Percentiles rank a stretch among this genome's conserved stretches.
Conservation (phyloP, 768 basidiomycete species). For the Nevesoporus exiguus region DNA sequence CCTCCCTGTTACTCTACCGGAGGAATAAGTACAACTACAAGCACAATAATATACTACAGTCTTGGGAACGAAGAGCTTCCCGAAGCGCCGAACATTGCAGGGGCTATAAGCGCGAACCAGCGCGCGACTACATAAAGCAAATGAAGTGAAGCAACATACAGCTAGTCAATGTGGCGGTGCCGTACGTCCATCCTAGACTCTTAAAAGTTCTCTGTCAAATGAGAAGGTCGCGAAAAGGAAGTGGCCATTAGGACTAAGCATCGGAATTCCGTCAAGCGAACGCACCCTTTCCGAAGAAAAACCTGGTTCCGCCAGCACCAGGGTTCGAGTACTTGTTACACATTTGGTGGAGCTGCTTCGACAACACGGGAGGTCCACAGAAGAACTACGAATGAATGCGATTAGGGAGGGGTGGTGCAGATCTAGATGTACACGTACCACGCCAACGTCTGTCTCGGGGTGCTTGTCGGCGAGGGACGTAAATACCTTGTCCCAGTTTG, state of each 20-base stretch:
- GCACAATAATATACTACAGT: too few species aligned
- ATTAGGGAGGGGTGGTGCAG: neutral
- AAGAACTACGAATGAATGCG: constrained; percentile 51
- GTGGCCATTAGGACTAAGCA: constrained; percentile 1
- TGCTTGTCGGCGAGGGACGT: constrained; percentile 75
- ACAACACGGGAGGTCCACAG: constrained; percentile 78
- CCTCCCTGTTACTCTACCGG: neutral
- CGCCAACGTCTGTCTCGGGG: constrained; percentile 85
- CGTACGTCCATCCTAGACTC: neutral
- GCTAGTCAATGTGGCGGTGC: too few species aligned
- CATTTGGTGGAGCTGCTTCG: constrained; percentile 69
- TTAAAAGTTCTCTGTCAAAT: constrained; percentile 23
- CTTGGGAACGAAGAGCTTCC: too few species aligned
- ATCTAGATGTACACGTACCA: constrained; percentile 41
- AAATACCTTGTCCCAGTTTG: constrained; percentile 81
- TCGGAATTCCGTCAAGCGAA: neutral
- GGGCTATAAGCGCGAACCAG: constrained; percentile 8
- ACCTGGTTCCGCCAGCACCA: constrained; percentile 66
- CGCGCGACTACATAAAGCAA: neutral
- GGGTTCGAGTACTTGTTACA: constrained; percentile 83
- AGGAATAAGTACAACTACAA: too few species aligned
- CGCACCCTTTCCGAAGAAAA: constrained; percentile 89
- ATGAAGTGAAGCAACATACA: neutral
- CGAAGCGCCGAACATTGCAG: too few species aligned
- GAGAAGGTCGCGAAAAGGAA: neutral